Percentiles rank a stretch among this genome's conserved stretches.
Evolutionary conservation across 2,329 filamentous ascomycete species (phyloP).

Genomic region (Calonectria ilicicola): DNA sequence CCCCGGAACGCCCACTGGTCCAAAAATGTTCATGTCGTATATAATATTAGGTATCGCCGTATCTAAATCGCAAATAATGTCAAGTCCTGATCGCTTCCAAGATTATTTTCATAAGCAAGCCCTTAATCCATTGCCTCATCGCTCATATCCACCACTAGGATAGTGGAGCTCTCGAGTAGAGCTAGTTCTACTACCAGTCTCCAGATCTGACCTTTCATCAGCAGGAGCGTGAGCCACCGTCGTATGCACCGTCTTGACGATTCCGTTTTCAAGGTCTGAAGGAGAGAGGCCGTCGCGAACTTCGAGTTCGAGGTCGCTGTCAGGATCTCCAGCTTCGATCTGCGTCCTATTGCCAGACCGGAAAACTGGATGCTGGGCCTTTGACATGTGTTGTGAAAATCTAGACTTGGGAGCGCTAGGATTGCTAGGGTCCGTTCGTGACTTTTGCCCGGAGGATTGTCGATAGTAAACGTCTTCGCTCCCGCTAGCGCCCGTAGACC

Average conservation of each 20-base stretch:
- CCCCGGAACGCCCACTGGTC: background rate
- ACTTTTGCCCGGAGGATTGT: background rate
- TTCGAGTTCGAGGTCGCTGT: constrained; percentile 18
- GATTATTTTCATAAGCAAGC: background rate
- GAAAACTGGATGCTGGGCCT: background rate
- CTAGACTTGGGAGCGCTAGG: background rate
- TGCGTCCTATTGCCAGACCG: constrained; percentile 1
- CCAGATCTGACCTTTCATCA: background rate
- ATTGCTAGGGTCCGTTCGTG: background rate
- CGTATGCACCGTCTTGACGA: constrained; percentile 37
- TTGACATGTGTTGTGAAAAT: background rate
- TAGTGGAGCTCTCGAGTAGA: constrained; percentile 31
- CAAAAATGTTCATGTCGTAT: background rate
- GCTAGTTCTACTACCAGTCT: constrained; percentile 28
- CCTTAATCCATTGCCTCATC: background rate
- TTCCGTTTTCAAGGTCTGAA: constrained; percentile 8
- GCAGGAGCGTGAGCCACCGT: constrained; percentile 23
- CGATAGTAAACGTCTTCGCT: constrained; percentile 25
- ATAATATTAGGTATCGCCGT: background rate
- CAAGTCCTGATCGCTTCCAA: background rate
- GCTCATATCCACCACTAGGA: background rate
- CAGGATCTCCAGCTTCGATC: constrained; percentile 23
- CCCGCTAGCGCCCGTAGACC: background rate
- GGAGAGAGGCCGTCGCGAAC: background rate
- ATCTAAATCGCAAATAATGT: background rate